A percentile compares a stretch with the other conserved stretches of the same genome.
phyloP scores from a whole-genome alignment of 768 basidiomycete species.

The Boletus rubropictus region DNA sequence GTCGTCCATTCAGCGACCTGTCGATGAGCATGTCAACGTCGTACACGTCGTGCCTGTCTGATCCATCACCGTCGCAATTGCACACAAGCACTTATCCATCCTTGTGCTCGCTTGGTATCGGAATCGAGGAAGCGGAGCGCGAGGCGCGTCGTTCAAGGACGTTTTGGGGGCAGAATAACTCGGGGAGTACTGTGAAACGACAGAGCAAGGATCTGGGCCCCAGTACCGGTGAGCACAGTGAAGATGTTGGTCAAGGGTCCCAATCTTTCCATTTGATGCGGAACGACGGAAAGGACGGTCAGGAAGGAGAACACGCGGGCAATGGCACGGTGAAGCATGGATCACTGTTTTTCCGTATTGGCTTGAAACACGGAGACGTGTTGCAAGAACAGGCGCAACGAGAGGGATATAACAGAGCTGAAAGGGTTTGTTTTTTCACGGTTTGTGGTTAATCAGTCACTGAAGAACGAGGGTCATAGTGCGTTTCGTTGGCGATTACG shows the following conservation, averaged over 20 bases:
- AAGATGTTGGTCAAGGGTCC: not conserved
- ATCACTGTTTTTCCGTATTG: constrained; percentile 11
- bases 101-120: constrained; percentile 18
- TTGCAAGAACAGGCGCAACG: constrained; percentile 7
- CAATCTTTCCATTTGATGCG: not conserved
- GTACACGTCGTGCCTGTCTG: constrained; percentile 20
- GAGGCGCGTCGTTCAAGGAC: constrained; percentile 17
- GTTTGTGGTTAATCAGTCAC: not conserved
- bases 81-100: constrained; percentile 16
- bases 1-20: constrained; percentile 18
- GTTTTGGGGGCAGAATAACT: constrained; percentile 15
- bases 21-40: constrained; percentile 15
- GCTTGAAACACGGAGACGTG: constrained; percentile 19
- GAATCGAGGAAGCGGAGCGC: constrained; percentile 22
- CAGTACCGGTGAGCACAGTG: not conserved
- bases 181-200: constrained; percentile 11
- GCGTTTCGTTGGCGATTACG: constrained; percentile 25
- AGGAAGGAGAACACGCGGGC: not conserved
- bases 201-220: constrained; percentile 1
- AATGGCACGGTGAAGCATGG: constrained; percentile 26
- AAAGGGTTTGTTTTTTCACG: constrained; percentile 12
- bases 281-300: not conserved
- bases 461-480: constrained; percentile 5
- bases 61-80: constrained; percentile 17
- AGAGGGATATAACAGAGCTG: constrained; percentile 27